phyloP scores from a whole-genome alignment of 768 basidiomycete species.

The Hydnum rufescens region DNA sequence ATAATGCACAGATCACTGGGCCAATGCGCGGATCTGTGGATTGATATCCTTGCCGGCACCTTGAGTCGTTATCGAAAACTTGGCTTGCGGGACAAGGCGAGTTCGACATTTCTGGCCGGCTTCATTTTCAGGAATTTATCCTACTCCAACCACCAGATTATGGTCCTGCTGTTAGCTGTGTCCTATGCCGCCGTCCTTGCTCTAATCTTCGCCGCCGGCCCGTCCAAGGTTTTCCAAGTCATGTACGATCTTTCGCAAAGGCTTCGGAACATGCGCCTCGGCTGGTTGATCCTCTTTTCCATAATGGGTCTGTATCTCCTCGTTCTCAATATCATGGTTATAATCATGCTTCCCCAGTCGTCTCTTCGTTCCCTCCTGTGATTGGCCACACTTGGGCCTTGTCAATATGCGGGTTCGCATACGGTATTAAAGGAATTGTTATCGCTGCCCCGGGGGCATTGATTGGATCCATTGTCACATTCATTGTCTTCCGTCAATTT shows the following conservation, averaged over 20 bases:
- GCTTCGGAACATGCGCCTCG: conserved; percentile 37
- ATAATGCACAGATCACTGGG: too few species aligned
- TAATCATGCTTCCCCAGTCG: conserved; percentile 5
- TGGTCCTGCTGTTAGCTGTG: conserved; percentile 33
- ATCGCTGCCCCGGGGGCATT: conserved; percentile 42
- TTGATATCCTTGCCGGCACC: conserved; percentile 11
- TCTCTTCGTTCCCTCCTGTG: conserved; percentile 31
- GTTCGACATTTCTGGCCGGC: conserved; percentile 7
- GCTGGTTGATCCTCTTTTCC: conserved; percentile 29
- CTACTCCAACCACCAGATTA: neutral
- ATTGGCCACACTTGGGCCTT: conserved; percentile 48
- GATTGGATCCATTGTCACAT: conserved; percentile 41
- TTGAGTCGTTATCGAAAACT: conserved; percentile 30
- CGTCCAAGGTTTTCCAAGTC: conserved; percentile 45
- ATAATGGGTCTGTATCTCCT: neutral
- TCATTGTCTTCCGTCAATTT: conserved; percentile 36
- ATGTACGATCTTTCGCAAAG: conserved; percentile 47
- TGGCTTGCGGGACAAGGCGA: conserved; percentile 35
- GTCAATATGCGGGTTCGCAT: conserved; percentile 64
- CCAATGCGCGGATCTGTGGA: too few species aligned
- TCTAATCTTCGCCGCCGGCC: conserved; percentile 34
- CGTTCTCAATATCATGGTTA: neutral
- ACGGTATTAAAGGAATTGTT: conserved; percentile 57
- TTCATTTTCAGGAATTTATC: conserved; percentile 3
- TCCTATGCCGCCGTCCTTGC: conserved; percentile 30